Percentiles rank a stretch among this genome's conserved stretches.
Conservation (phyloP, 1,284 basidiomycete genomes). For the Naganishia sp. region DNA sequence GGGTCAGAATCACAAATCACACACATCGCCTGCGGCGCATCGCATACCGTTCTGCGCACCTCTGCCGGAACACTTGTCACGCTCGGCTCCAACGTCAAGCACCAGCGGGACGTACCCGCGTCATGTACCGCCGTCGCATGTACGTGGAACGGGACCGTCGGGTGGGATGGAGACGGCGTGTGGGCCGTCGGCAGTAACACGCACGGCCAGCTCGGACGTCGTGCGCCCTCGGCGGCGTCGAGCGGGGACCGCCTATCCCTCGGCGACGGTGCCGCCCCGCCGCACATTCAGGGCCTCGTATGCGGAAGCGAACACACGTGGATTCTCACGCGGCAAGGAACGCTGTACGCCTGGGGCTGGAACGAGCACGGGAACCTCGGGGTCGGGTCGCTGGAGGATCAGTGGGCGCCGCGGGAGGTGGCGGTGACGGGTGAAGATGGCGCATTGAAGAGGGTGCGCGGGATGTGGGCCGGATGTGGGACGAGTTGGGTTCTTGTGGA, state of each 20-base stretch:
- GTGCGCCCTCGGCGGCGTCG: conserved; percentile 22
- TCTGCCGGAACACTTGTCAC: conserved; percentile 58
- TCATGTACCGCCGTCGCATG: conserved; percentile 58
- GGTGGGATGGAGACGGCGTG: conserved; percentile 44
- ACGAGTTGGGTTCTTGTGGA: conserved; percentile 66
- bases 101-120: conserved; percentile 61
- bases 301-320: conserved; percentile 84
- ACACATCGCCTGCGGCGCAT: conserved; percentile 63
- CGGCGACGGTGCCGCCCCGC: background rate
- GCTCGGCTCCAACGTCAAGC: conserved; percentile 69
- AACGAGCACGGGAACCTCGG: conserved; percentile 94
- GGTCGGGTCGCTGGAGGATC: conserved; percentile 60
- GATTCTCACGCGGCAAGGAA: conserved; percentile 37
- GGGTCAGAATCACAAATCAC: conserved; percentile 8
- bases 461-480: conserved; percentile 69
- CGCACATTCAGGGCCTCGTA: conserved; percentile 37
- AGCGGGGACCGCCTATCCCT: background rate
- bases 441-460: conserved; percentile 40
- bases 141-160: conserved; percentile 82
- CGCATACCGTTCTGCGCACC: conserved; percentile 67
- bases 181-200: conserved; percentile 66
- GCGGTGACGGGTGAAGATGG: conserved; percentile 22
- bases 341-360: conserved; percentile 86
- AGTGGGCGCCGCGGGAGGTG: conserved; percentile 53
- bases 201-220: conserved; percentile 69